Percentiles rank a stretch among this genome's conserved stretches.
Evolutionary conservation across 495 filamentous ascomycete species (phyloP).

Genomic region (Penicillium lagena): DNA sequence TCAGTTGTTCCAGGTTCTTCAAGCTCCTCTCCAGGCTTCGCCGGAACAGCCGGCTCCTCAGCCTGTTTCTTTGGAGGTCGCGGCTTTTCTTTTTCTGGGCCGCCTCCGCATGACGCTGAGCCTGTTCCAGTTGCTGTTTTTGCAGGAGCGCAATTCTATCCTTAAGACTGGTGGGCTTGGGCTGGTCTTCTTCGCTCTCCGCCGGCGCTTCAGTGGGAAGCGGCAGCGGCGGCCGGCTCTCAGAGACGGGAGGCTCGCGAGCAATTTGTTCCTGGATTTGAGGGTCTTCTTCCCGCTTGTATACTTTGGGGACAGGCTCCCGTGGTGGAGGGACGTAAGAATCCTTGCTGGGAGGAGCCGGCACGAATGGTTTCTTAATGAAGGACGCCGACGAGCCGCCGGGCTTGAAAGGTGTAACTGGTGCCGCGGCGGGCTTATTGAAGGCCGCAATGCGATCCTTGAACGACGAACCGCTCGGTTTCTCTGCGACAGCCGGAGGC

Average conservation of each 20-base stretch:
- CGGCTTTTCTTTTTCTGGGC: constrained; percentile 84
- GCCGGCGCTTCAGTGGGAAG: constrained; percentile 48
- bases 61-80: constrained; percentile 66
- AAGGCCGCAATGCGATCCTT: constrained; percentile 94
- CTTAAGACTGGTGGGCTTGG: constrained; percentile 87
- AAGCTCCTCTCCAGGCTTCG: constrained; percentile 21
- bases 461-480: constrained; percentile 72
- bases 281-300: constrained; percentile 84
- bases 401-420: constrained; percentile 82
- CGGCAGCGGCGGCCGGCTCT: constrained; percentile 47
- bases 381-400: constrained; percentile 60
- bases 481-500: constrained; percentile 67
- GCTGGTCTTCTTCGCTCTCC: constrained; percentile 59
- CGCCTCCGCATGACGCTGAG: constrained; percentile 70
- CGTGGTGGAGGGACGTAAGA: constrained; percentile 75
- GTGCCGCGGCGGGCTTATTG: constrained; percentile 82
- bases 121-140: constrained; percentile 86
- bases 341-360: constrained; percentile 89
- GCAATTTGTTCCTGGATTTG: constrained; percentile 60
- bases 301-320: constrained; percentile 65
- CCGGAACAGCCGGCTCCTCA: constrained; percentile 14
- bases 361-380: constrained; percentile 97
- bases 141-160: constrained; percentile 90
- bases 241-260: constrained; percentile 39
- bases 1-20: constrained; percentile 43